Evolutionary conservation across 1,139 yeast genomes (phyloP), one percentile per base, ranked within the genome.

Genomic region (Pichia sp.): DNA sequence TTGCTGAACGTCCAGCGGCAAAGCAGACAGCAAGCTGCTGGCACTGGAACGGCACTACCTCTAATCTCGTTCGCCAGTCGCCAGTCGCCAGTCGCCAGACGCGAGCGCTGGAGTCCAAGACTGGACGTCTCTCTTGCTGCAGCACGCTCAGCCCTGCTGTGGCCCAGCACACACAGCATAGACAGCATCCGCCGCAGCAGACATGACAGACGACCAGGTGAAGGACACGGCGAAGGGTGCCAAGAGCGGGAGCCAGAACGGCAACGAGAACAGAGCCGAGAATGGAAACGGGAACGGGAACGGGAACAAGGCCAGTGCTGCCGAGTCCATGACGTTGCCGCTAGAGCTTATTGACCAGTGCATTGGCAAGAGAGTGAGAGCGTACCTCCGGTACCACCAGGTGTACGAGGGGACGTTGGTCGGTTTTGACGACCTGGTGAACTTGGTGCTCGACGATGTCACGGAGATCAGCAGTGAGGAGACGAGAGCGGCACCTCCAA

Each of bases 361-460:
- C 47, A 79, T 91, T 34, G 96, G 95, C 17, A 76, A 85, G 39
- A 70, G 73, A 45, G 78, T 91, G 40, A 77, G 85, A 71, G 86
- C 89, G 25, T 72, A 89, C 43, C 71, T 88, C 70, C 79, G 84
- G 50, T 74, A 78, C 45, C 77, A 80, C 50, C 69, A 70, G 49
- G 96, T 89, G 60, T 91, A 88, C 61, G 73, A 75, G 21, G 98
- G 98, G 3, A 84, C 80, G 9, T 69, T 91, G 40, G 75, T 83
- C 22, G 98, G 97, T 1, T 89, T 91, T 61, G 98, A 91, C 61
- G 97, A 91, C 61, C 89, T 81, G 55, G 97, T 91, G 47, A 91
- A 91, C 62, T 81, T 89, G 69, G 95, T 91, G 10, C 71, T 89
- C 47, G 84, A 83, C 55, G 80, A 86, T 53, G 96, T 84, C 28